phyloP scores from a whole-genome alignment of 257 asterid species.

The Asclepias syriaca region DNA sequence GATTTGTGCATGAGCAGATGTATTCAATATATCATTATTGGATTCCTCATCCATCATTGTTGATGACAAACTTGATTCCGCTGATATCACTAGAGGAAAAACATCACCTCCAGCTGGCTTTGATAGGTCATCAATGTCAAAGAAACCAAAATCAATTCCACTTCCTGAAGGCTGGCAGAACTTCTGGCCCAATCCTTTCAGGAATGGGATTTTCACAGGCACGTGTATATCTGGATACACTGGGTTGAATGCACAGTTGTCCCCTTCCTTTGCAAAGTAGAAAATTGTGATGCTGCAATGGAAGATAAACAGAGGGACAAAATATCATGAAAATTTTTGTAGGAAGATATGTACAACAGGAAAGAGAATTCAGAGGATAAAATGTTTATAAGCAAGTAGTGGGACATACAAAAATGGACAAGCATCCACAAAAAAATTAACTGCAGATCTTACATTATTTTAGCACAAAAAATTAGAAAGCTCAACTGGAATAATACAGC shows the following conservation, averaged over 20 bases:
- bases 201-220: slow-evolving; percentile 66
- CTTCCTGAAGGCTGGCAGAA: slow-evolving; percentile 89
- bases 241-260: slow-evolving; percentile 51
- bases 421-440: neutral
- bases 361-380: slow-evolving; percentile 4
- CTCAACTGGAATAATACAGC: neutral
- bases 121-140: slow-evolving; percentile 70
- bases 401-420: neutral
- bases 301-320: slow-evolving; percentile 16
- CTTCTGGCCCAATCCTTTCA: slow-evolving; percentile 74
- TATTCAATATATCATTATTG: slow-evolving; percentile 19
- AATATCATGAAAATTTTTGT: slow-evolving; percentile 4
- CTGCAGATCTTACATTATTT: neutral
- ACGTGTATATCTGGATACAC: slow-evolving; percentile 56
- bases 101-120: slow-evolving; percentile 60
- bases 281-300: slow-evolving; percentile 65
- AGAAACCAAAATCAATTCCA: slow-evolving; percentile 84
- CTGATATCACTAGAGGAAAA: slow-evolving; percentile 79
- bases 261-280: slow-evolving; percentile 82
- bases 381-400: neutral
- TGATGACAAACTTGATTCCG: slow-evolving; percentile 46
- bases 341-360: neutral
- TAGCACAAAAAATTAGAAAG: neutral
- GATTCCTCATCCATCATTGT: slow-evolving; percentile 19
- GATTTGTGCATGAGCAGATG: slow-evolving; percentile 64